Base-by-base conservation (phyloP, 345 rosid species). In the Cardiospermum halicacabum region DNA sequence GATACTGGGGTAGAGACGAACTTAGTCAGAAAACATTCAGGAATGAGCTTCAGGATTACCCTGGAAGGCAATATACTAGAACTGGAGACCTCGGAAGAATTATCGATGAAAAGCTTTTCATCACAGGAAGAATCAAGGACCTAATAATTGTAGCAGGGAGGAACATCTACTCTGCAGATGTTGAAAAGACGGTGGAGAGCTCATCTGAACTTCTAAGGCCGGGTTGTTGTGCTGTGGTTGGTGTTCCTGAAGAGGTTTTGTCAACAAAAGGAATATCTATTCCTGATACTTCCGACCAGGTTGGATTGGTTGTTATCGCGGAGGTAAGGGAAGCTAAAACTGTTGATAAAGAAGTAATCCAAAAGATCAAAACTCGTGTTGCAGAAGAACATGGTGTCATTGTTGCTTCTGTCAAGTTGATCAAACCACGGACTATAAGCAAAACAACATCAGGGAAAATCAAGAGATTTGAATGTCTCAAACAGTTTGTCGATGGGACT, bases 121-220 rank as follows among this genome's bases (percentile, higher is more conserved):
- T 82, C 71, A 84, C 89, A 0, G 92, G 92, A 58, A 78, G 92
- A 80, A 84, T 84, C 79, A 84, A 86, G 75, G 92, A 84, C 77
- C 84, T 86, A 30, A 84, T 86, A 15, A 86, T 86, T 62, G 80
- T 86, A 11, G 87, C 87, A 11, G 89, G 89, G 67, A 81, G 87
- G 72, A 86, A 86, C 58, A 77, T 86, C 28, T 86, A 86, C 80
- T 84, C 87, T 2, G 83, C 84, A 9, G 92, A 86, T 66, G 80
- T 84, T 39, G 92, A 86, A 45, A 82, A 84, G 82, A 86, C 92
- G 0, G 84, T 86, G 50, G 92, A 86, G 76, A 77, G 51, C 66
- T 71, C 89, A 40, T 78, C 83, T 7, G 87, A 82, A 24, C 64
- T 75, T 60, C 27, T 86, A 32, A 81, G 87, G 11, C 92, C 89